Conservation (phyloP, 1,284 basidiomycete genomes). For the Takashimella koratensis region DNA sequence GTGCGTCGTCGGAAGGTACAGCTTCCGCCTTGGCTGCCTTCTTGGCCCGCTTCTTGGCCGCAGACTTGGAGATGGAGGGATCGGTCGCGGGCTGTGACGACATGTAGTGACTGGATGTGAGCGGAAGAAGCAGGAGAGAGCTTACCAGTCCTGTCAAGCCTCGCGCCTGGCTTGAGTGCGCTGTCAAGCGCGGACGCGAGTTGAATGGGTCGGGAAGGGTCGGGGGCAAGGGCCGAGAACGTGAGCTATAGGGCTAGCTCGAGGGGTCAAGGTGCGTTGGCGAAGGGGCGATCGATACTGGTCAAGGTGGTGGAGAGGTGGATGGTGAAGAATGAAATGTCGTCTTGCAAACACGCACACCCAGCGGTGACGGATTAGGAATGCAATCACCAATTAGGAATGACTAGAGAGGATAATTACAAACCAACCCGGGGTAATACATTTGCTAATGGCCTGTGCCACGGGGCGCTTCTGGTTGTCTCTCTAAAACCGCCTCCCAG, state of each 20-base stretch:
- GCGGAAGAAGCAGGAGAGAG: neutral
- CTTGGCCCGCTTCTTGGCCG: slow-evolving; percentile 48
- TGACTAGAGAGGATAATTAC: too few relatives aligned
- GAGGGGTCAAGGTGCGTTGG: slow-evolving; percentile 1
- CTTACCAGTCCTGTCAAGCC: neutral
- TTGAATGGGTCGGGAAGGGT: neutral
- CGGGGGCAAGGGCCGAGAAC: neutral
- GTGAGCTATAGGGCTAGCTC: neutral
- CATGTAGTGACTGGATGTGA: slow-evolving; percentile 24
- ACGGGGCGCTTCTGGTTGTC: too few relatives aligned
- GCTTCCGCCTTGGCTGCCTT: slow-evolving; percentile 36
- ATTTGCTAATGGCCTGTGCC: too few relatives aligned
- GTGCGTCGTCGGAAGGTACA: slow-evolving; percentile 6
- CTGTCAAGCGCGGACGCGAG: neutral
- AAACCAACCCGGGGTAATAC: too few relatives aligned
- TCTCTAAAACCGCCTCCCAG: too few relatives aligned
- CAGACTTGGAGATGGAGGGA: slow-evolving; percentile 42
- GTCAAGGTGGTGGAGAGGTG: too few relatives aligned
- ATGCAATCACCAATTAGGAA: too few relatives aligned
- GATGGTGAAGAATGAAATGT: too few relatives aligned
- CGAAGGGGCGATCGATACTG: too few relatives aligned
- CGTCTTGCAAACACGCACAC: too few relatives aligned
- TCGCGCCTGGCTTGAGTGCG: too few relatives aligned
- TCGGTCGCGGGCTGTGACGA: slow-evolving; percentile 30
- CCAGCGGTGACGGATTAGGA: too few relatives aligned